Evolutionary conservation across 1,284 basidiomycete species (phyloP).

Genomic region (Megacollybia platyphylla): DNA sequence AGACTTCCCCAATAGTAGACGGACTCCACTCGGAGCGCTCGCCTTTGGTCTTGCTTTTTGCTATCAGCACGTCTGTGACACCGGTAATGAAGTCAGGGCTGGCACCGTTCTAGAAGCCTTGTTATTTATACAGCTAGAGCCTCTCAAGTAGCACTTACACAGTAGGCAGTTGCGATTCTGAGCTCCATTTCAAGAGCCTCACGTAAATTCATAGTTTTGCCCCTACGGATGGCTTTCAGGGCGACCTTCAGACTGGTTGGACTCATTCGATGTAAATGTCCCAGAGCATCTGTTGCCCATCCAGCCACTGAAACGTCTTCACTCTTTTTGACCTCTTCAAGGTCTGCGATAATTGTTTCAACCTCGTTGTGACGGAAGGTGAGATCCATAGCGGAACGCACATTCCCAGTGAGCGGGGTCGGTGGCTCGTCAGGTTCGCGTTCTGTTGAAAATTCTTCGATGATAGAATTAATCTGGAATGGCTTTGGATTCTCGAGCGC

Average conservation of each 20-base stretch:
- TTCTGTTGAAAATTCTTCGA: conserved; percentile 60
- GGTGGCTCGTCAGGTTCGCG: conserved; percentile 42
- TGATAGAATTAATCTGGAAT: conserved; percentile 32
- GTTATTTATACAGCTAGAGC: conserved; percentile 8
- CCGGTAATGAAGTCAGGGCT: conserved; percentile 78
- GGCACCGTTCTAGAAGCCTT: conserved; percentile 43
- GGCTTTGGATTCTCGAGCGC: conserved; percentile 34
- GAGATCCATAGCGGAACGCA: conserved; percentile 65
- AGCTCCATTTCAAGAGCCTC: conserved; percentile 74
- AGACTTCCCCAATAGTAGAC: conserved; percentile 40
- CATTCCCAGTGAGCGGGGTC: conserved; percentile 45
- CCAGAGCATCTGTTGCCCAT: conserved; percentile 70
- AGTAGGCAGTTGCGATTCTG: conserved; percentile 69
- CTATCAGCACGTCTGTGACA: conserved; percentile 61
- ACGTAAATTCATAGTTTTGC: conserved; percentile 47
- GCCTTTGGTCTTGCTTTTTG: conserved; percentile 34
- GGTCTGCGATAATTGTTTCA: conserved; percentile 53
- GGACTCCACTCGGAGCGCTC: conserved; percentile 57
- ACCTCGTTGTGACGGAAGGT: conserved; percentile 65
- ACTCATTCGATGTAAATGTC: conserved; percentile 56
- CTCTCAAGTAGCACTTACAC: conserved; percentile 36
- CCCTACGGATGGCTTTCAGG: conserved; percentile 64
- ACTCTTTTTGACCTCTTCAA: conserved; percentile 33
- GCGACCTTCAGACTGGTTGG: conserved; percentile 88
- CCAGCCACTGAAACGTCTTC: conserved; percentile 33